These are phyloP conservation scores for Tulasnella sp. DNA, from an alignment of 768 basidiomycete genomes.

Conservation along the genomic window DNA sequence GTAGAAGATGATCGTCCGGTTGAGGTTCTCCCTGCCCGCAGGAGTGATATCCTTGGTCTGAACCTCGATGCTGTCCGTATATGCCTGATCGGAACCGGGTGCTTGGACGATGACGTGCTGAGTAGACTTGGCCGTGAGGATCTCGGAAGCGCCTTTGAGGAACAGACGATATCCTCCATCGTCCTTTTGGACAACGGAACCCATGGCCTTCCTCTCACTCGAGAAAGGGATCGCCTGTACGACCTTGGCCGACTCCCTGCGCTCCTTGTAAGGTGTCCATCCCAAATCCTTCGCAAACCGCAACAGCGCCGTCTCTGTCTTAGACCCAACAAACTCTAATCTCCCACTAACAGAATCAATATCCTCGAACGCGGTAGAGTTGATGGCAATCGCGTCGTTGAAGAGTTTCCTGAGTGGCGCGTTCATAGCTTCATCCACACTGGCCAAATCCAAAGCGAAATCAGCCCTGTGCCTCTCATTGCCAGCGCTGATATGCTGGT, in stretches of 20 bases:
- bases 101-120: conserved; percentile 58
- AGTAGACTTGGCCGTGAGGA: conserved; percentile 67
- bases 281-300: conserved; percentile 70
- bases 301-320: conserved; percentile 90
- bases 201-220: conserved; percentile 91
- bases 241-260: conserved; percentile 45
- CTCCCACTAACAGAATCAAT: conserved; percentile 48
- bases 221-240: conserved; percentile 91
- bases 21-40: conserved; percentile 69
- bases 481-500: not conserved
- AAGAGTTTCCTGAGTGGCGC: conserved; percentile 53
- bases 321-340: conserved; percentile 70
- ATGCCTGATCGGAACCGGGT: conserved; percentile 20
- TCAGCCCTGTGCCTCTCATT: conserved; percentile 45
- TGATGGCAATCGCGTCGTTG: conserved; percentile 80
- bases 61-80: conserved; percentile 30
- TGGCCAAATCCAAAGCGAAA: conserved; percentile 74
- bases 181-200: conserved; percentile 60
- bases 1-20: conserved; percentile 92
- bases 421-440: conserved; percentile 55
- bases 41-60: conserved; percentile 54
- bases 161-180: conserved; percentile 55
- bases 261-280: conserved; percentile 63
- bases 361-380: conserved; percentile 93
- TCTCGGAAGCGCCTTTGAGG: conserved; percentile 91